Evolutionary conservation across 192 early-diverging fungal genomes (phyloP), one percentile per base, ranked within the genome.

Genomic region (Jimgerdemannia flammicorona): DNA sequence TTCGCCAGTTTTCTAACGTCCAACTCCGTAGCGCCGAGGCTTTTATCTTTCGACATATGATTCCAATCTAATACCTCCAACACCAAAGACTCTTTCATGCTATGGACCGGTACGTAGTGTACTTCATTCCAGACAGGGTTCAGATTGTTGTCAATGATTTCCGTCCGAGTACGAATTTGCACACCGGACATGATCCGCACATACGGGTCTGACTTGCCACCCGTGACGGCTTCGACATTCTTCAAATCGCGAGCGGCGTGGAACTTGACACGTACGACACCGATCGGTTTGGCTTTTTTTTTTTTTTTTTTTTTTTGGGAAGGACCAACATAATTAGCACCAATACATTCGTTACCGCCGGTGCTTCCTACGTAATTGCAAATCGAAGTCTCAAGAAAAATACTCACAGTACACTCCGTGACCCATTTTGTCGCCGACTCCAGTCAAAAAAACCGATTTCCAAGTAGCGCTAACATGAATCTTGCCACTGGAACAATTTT

Each of bases 61-160:
- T 98, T 97, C 84, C 83, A 97, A 77, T 99, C 98, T 83, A 91
- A 94, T 44, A 93, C 84, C 70, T 95, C 93, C 29, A 98, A 83
- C 10, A 85, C 83, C 49, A 99, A 76, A 29, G 84, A 75, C 74
- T 99, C 94, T 72, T 85, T 85, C 29, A 90, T 79, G 6, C 92
- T 90, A 75, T 92, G 95, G 69, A 92, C 86, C n/a, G 95, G 91
- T 14, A 94, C 86, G 75, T 95, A 96, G 44, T 94, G 88, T 40
- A 89, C 90, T 84, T 97, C 95, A 81, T 97, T 92, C 96, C 97
- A 99, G 42, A 90, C 88, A 2, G 98, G 98, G 70, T 95, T 90
- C 71, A 97, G 78, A 19, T 92, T 91, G 75, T 94, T 92, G 40
- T 93, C 89, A 75, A 95, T 93, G 77, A 91, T 87, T 43, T 92